Conservation (phyloP, 805 yeast genomes). For the Cyberlindnera meyerae region DNA sequence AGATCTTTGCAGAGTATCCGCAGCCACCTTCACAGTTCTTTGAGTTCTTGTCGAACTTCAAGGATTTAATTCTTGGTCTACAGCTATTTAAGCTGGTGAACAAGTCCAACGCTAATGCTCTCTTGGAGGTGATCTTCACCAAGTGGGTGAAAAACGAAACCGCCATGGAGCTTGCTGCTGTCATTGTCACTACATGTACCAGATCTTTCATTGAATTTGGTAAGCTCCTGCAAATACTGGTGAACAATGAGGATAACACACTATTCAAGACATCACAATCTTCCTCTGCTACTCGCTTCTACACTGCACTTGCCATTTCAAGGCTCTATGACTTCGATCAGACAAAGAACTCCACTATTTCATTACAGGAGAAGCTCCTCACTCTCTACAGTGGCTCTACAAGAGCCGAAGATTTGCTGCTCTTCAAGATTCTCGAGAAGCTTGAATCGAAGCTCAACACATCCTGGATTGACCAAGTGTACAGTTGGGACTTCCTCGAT, state of each 20-base stretch:
- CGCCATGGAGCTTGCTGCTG: slow-evolving; percentile 42
- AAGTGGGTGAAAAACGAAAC: slow-evolving; percentile 40
- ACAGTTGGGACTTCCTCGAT: slow-evolving; percentile 60
- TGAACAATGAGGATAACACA: slow-evolving; percentile 44
- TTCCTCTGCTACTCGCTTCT: slow-evolving; percentile 30
- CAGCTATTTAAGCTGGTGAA: slow-evolving; percentile 41
- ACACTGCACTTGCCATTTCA: slow-evolving; percentile 43
- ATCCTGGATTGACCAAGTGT: slow-evolving; percentile 64
- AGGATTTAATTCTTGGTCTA: slow-evolving; percentile 26
- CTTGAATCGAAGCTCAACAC: slow-evolving; percentile 49
- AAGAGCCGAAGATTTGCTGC: slow-evolving; percentile 53
- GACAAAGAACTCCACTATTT: slow-evolving; percentile 39
- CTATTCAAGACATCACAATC: slow-evolving; percentile 28
- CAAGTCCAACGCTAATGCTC: slow-evolving; percentile 48
- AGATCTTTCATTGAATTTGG: slow-evolving; percentile 36
- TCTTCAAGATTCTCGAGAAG: slow-evolving; percentile 48
- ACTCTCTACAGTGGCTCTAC: slow-evolving; percentile 59
- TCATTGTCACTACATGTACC: slow-evolving; percentile 35
- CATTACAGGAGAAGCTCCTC: slow-evolving; percentile 46
- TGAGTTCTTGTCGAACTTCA: slow-evolving; percentile 31
- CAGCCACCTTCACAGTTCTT: slow-evolving; percentile 26
- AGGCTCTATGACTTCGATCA: slow-evolving; percentile 46
- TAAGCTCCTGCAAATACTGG: slow-evolving; percentile 57
- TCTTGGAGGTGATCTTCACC: slow-evolving; percentile 55
- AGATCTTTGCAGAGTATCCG: slow-evolving; percentile 50